Percentiles rank a stretch among this genome's conserved stretches.
These are phyloP conservation scores for Aspergillus fijiensis DNA, from an alignment of 2,329 filamentous ascomycete species.

Conservation along the genomic window DNA sequence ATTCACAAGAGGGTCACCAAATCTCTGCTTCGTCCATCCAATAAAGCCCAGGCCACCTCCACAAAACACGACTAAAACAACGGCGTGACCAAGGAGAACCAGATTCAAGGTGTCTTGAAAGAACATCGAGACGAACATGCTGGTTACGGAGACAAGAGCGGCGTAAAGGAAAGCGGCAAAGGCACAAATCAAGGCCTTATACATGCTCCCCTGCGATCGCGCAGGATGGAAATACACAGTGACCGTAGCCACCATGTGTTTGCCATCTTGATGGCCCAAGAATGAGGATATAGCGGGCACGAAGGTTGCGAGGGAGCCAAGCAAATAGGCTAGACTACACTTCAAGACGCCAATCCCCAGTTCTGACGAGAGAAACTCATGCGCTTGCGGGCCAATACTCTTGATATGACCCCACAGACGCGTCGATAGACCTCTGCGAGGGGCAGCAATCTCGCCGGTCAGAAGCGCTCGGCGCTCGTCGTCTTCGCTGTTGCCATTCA, in stretches of 20 bases:
- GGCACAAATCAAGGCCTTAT: conserved; percentile 77
- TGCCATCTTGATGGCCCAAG: conserved; percentile 81
- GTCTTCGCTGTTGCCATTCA: conserved; percentile 29
- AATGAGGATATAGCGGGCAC: conserved; percentile 69
- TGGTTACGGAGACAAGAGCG: conserved; percentile 71
- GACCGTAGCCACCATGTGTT: conserved; percentile 89
- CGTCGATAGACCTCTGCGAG: conserved; percentile 15
- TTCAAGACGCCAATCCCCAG: conserved; percentile 81
- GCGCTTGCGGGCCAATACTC: conserved; percentile 43
- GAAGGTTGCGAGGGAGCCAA: conserved; percentile 85
- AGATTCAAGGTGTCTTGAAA: conserved; percentile 68
- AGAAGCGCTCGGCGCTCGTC: conserved; percentile 42
- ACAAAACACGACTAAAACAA: conserved; percentile 80
- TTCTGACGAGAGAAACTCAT: conserved; percentile 66
- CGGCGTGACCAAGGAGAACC: conserved; percentile 69
- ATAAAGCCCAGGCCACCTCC: conserved; percentile 84
- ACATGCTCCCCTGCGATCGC: conserved; percentile 82
- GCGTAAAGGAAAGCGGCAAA: conserved; percentile 77
- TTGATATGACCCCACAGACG: conserved; percentile 31
- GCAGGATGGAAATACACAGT: conserved; percentile 95
- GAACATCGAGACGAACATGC: conserved; percentile 84
- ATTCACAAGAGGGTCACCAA: conserved; percentile 77
- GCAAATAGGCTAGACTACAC: conserved; percentile 83
- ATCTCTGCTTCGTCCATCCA: conserved; percentile 79
- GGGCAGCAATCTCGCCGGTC: conserved; percentile 23